phyloP scores from a whole-genome alignment of 2,329 filamentous ascomycete species.

The Clathrospora elynae region DNA sequence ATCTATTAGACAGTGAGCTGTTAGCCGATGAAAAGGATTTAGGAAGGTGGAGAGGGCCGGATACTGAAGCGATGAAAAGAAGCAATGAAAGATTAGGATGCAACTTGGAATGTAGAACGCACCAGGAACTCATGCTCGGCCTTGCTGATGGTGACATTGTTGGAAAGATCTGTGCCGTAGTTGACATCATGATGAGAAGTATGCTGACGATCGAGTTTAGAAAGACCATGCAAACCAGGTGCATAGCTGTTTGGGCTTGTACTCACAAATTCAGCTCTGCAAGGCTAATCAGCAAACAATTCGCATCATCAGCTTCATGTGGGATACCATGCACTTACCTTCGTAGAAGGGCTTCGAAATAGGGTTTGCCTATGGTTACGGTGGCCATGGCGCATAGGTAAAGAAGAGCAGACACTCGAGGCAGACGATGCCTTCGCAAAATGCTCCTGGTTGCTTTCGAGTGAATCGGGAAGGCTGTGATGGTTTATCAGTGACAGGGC shows the following conservation, averaged over 20 bases:
- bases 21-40: constrained; percentile 4
- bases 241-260: not conserved
- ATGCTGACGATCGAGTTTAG: constrained; percentile 42
- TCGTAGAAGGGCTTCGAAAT: constrained; percentile 66
- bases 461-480: constrained; percentile 10
- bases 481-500: constrained; percentile 25
- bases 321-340: constrained; percentile 57
- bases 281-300: constrained; percentile 30
- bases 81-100: not conserved
- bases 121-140: constrained; percentile 67
- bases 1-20: constrained; percentile 33
- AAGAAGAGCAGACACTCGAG: constrained; percentile 12
- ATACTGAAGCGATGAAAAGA: not conserved
- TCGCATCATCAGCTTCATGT: constrained; percentile 2
- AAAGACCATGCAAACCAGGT: not conserved
- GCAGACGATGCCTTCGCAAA: constrained; percentile 11
- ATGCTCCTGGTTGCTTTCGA: constrained; percentile 8
- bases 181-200: constrained; percentile 47
- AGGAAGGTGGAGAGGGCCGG: not conserved
- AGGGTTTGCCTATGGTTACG: constrained; percentile 64
- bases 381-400: constrained; percentile 44
- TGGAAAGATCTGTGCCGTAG: constrained; percentile 42
- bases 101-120: constrained; percentile 30
- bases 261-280: constrained; percentile 58
- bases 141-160: constrained; percentile 61